Base-by-base conservation (phyloP, 352 stramenopile species). In the Paralagenidium karlingii region DNA sequence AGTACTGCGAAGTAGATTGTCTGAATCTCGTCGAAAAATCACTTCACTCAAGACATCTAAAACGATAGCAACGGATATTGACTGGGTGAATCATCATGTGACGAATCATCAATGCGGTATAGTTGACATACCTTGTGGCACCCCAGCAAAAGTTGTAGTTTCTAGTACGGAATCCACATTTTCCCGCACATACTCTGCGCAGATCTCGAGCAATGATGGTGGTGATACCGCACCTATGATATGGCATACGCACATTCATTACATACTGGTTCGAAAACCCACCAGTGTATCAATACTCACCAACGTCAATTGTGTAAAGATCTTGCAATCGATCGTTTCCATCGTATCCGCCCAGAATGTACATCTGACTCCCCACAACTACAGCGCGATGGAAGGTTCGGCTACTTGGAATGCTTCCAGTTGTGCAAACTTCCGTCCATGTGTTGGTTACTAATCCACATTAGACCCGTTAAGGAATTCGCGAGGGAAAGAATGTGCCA, bases 311-410 rank as follows among this genome's bases (percentile, higher is more conserved):
- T 29, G 74, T 68, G 45, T 91, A 86, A 3, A 93, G 55, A 41
- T 93, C 80, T 36, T 90, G 79, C 1, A 93, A 55, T 21, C 80
- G 60, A 32, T 93, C 70, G 0, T 71, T 85, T 9, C 80, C 80
- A 40, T 93, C 80, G 50, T 91, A 93, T 34, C 80, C 80, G 18
- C 80, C 80, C 0, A 93, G 54, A 41, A 93, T 45, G 38, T 87
- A 93, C 77, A 93, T 93, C 36, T 81, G 76, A 41, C 63, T 87
- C 9, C 36, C 43, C 10, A 91, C 73, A 3, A 87, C 70, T 8
- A 91, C 75, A 1, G 77, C 71, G 32, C 77, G 74, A 38, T 93
- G 80, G 33, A 93, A 93, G n/a, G 80, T 93, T 8, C 80, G 62
- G 21, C 75, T 88, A 49, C 71, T 88, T 1, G 80, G 80, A 16